Percentiles rank a stretch among this genome's conserved stretches.
phyloP scores from a whole-genome alignment of 2,329 filamentous ascomycete genomes.

The Aureobasidium namibiae region DNA sequence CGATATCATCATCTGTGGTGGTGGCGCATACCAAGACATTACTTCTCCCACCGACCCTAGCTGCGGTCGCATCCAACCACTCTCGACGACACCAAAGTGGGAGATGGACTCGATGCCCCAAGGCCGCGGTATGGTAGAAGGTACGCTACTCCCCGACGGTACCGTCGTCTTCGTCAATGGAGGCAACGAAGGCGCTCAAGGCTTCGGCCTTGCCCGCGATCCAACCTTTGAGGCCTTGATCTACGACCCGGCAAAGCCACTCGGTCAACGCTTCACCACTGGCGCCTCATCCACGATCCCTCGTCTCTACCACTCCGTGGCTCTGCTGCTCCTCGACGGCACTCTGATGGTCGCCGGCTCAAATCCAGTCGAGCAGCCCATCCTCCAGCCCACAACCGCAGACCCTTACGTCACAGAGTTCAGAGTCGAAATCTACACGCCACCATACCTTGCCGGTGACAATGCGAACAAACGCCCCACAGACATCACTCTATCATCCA shows the following conservation, averaged over 20 bases:
- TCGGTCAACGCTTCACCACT: slow-evolving; percentile 43
- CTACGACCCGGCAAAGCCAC: slow-evolving; percentile 47
- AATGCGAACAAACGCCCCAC: slow-evolving; percentile 42
- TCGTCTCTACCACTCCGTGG: slow-evolving; percentile 52
- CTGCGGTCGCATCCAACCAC: slow-evolving; percentile 55
- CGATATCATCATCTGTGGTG: slow-evolving; percentile 57
- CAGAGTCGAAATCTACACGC: slow-evolving; percentile 53
- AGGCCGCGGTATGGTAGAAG: slow-evolving; percentile 46
- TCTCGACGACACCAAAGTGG: slow-evolving; percentile 50
- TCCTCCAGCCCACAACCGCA: slow-evolving; percentile 38
- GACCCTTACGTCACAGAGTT: slow-evolving; percentile 52
- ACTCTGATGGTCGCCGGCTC: slow-evolving; percentile 51
- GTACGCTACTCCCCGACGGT: slow-evolving; percentile 51
- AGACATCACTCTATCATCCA: slow-evolving; percentile 38
- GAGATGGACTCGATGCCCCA: slow-evolving; percentile 44
- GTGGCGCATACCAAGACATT: slow-evolving; percentile 40
- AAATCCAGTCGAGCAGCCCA: slow-evolving; percentile 53
- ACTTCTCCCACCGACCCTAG: slow-evolving; percentile 49
- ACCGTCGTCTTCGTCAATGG: slow-evolving; percentile 54
- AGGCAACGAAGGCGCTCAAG: slow-evolving; percentile 49
- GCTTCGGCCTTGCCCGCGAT: slow-evolving; percentile 48
- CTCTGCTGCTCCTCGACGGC: slow-evolving; percentile 51
- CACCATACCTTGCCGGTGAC: slow-evolving; percentile 49
- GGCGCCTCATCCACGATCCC: slow-evolving; percentile 37
- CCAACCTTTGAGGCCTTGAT: slow-evolving; percentile 50